These are phyloP conservation scores for Paramecium pentaurelia DNA, from an alignment of 73 alveolate species.

Conservation along the genomic window DNA sequence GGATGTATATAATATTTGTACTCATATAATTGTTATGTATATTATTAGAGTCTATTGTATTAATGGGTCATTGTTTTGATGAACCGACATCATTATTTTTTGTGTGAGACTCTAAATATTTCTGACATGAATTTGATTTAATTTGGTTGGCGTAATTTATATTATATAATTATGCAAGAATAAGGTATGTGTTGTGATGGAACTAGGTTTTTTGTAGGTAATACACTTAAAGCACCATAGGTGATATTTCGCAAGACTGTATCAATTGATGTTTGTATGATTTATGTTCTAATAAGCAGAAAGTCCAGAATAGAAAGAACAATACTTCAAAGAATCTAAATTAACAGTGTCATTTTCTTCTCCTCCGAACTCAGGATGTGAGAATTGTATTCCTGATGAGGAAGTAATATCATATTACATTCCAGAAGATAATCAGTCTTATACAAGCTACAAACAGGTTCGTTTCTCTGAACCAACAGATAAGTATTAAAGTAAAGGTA, in stretches of 20 bases:
- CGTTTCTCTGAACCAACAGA: slow-evolving; percentile 18
- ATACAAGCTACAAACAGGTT: not conserved
- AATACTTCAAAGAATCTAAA: not conserved
- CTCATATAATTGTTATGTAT: not conserved
- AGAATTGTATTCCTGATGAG: slow-evolving; percentile 16
- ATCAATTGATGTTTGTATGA: not conserved
- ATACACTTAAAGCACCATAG: not conserved
- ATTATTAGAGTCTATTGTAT: not conserved
- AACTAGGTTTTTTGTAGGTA: not conserved
- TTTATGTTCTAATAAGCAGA: not conserved
- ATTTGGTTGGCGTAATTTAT: not conserved
- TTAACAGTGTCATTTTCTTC: not conserved
- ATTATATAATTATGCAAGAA: not conserved
- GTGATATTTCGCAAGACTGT: not conserved
- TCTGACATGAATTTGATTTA: not conserved
- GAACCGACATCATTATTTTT: not conserved
- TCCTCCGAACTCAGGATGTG: not conserved
- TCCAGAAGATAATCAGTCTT: slow-evolving; percentile 10
- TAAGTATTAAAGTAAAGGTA: not conserved
- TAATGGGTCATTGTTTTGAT: not conserved
- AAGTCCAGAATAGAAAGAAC: not conserved
- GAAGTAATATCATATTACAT: not conserved
- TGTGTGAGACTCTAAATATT: slow-evolving; percentile 34
- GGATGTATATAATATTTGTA: too few relatives aligned
- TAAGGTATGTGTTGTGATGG: not conserved